Conservation (phyloP, 2,329 filamentous ascomycete species). For the Fusarium siculi region DNA sequence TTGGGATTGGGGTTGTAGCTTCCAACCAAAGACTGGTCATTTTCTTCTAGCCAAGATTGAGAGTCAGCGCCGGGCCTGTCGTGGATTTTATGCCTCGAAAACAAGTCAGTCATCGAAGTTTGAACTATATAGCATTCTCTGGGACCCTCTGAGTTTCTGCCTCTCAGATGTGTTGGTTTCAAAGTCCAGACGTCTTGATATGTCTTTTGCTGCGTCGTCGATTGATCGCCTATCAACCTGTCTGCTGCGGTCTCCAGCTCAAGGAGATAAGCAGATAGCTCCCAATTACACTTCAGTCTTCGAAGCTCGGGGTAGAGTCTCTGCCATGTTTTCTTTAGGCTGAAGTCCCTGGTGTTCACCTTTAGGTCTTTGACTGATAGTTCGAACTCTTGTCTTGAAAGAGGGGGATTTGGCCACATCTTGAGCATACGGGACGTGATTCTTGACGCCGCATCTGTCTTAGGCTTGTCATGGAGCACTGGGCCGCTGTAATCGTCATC, state of each 20-base stretch:
- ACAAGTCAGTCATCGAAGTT: not conserved
- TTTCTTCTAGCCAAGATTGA: not conserved
- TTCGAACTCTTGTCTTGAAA: not conserved
- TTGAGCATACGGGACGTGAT: not conserved
- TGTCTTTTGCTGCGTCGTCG: not conserved
- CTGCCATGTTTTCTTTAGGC: not conserved
- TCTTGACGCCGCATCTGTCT: not conserved
- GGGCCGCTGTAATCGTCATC: accelerated
- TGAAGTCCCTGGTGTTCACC: accelerated
- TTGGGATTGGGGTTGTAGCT: accelerated
- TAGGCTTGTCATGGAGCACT: accelerated
- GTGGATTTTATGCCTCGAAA: not conserved
- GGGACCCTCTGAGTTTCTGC: accelerated
- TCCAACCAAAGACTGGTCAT: not conserved
- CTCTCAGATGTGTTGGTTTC: accelerated
- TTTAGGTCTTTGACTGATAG: accelerated
- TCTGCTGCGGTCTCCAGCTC: not conserved
- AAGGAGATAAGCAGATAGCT: conserved; percentile 5
- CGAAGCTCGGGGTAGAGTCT: not conserved
- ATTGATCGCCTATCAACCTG: not conserved
- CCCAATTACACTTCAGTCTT: not conserved
- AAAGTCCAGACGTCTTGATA: not conserved
- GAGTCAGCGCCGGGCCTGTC: accelerated
- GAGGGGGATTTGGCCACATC: not conserved
- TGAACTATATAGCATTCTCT: accelerated